These are phyloP conservation scores for Boletus smithii DNA, from an alignment of 1,284 basidiomycete genomes.

Conservation along the genomic window DNA sequence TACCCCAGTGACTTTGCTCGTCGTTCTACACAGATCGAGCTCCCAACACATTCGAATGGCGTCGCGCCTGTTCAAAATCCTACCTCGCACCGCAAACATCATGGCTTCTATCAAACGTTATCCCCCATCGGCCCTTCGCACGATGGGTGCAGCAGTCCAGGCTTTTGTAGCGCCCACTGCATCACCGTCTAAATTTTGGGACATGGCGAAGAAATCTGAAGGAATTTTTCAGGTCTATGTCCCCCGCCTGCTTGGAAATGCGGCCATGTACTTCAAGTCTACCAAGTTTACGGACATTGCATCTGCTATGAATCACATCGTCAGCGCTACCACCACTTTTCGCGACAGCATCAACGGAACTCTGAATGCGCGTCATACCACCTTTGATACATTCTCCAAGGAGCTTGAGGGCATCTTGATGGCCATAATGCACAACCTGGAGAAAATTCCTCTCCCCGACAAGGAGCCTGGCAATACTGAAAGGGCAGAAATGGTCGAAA, in stretches of 20 bases:
- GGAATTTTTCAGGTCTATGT: conserved; percentile 2
- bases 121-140: not conserved
- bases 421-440: not conserved
- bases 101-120: too few relatives aligned
- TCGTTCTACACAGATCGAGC: too few relatives aligned
- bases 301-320: conserved; percentile 8
- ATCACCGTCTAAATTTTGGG: conserved; percentile 12
- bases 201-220: conserved; percentile 2
- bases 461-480: conserved; percentile 3
- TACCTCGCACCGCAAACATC: too few relatives aligned
- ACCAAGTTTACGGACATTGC: conserved; percentile 6
- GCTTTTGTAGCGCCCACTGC: not conserved
- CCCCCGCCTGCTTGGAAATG: conserved; percentile 5
- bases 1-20: too few relatives aligned
- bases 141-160: not conserved
- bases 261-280: conserved; percentile 1
- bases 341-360: conserved; percentile 4
- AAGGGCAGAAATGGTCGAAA: conserved; percentile 5
- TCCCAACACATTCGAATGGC: too few relatives aligned
- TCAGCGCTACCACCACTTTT: conserved; percentile 11
- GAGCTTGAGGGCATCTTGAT: conserved; percentile 10
- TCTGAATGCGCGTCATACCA: conserved; percentile 5
- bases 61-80: too few relatives aligned
- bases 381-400: not conserved
- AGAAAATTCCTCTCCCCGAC: not conserved